Conservation (phyloP, 2,329 filamentous ascomycete species). For the Neonectria faginata region DNA sequence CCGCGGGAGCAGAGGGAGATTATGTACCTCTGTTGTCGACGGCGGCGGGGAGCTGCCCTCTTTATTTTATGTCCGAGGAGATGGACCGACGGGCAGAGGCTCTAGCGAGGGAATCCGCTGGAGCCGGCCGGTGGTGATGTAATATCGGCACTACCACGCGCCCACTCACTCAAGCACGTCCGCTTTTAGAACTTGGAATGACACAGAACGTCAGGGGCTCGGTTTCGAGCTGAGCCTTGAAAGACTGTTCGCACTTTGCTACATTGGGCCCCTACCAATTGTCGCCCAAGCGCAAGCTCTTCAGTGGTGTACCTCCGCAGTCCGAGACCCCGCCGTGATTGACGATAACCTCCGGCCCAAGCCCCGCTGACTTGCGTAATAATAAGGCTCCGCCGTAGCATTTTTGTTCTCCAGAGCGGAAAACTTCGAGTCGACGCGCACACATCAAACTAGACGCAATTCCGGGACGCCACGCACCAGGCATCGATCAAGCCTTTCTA, state of each 20-base stretch:
- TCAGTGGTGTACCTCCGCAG: not conserved
- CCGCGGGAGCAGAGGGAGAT: not conserved
- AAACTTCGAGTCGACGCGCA: conserved; percentile 6
- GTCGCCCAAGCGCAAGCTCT: not conserved
- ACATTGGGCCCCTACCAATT: not conserved
- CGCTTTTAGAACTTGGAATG: conserved; percentile 6
- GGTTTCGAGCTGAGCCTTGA: not conserved
- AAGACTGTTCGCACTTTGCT: not conserved
- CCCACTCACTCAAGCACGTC: conserved; percentile 1
- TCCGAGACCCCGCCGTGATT: not conserved
- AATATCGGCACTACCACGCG: conserved; percentile 19
- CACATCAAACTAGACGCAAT: not conserved
- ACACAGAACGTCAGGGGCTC: not conserved
- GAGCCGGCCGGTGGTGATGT: conserved; percentile 22
- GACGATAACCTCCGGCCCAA: conserved; percentile 21
- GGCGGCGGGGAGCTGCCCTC: conserved; percentile 10
- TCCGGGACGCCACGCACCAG: not conserved
- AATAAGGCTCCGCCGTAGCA: conserved; percentile 28
- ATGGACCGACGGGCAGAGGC: not conserved
- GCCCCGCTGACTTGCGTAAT: conserved; percentile 42
- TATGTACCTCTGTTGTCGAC: not conserved
- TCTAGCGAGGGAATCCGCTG: not conserved
- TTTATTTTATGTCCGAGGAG: not conserved
- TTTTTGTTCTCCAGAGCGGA: conserved; percentile 15
- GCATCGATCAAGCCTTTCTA: not conserved